Evolutionary conservation across 2,329 filamentous ascomycete species (phyloP).

Genomic region (Lomentospora prolificans): DNA sequence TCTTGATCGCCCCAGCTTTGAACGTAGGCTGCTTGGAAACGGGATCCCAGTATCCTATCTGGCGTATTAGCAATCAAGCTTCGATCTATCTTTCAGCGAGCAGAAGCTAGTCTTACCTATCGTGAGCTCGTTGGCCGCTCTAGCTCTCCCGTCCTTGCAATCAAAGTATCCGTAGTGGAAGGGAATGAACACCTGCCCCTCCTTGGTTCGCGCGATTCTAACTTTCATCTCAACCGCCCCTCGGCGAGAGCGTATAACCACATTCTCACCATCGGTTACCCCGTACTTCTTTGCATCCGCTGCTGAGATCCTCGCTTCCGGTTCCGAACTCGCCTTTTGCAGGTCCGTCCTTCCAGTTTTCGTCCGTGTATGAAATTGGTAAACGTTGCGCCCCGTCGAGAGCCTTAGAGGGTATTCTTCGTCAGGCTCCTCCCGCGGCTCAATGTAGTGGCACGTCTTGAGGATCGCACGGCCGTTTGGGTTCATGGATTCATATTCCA

Average conservation of each 20-base stretch:
- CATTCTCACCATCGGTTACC: constrained; percentile 20
- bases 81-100: too few species aligned
- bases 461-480: constrained; percentile 24
- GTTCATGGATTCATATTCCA: constrained; percentile 20
- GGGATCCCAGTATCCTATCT: constrained; percentile 17
- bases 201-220: constrained; percentile 17
- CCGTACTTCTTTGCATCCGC: constrained; percentile 18
- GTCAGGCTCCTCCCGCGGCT: constrained; percentile 19
- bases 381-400: constrained; percentile 22
- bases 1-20: constrained; percentile 23
- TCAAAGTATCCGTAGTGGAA: constrained; percentile 29
- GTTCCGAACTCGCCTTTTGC: constrained; percentile 20
- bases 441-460: constrained; percentile 21
- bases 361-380: constrained; percentile 26
- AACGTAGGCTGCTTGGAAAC: constrained; percentile 27
- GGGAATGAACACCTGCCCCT: constrained; percentile 26
- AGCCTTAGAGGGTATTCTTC: constrained; percentile 23
- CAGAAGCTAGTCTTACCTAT: constrained; percentile 15
- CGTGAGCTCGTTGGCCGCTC: constrained; percentile 27
- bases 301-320: constrained; percentile 19
- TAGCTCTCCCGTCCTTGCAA: constrained; percentile 19
- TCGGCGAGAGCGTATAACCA: constrained; percentile 20
- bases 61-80: neutral
- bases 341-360: constrained; percentile 24
- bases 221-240: constrained; percentile 21